Conservation (phyloP, 2,329 filamentous ascomycete genomes). For the Fusarium pilosicola region DNA sequence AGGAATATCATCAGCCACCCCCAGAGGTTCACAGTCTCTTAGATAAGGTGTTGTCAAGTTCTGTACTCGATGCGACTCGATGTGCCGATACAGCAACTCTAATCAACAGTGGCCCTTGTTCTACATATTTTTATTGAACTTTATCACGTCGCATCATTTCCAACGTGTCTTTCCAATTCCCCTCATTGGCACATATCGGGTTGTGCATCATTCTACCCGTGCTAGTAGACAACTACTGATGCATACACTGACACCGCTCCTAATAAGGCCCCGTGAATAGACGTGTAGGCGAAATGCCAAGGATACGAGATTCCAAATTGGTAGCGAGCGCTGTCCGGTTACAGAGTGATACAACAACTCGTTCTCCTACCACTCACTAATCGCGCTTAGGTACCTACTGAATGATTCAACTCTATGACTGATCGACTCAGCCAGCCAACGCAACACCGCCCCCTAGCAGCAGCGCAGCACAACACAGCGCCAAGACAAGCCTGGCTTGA, state of each 20-base stretch:
- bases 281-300: conserved; percentile 3
- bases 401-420: conserved; percentile 26
- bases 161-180: neutral
- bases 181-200: neutral
- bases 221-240: conserved; percentile 8
- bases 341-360: conserved; percentile 20
- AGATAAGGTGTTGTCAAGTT: conserved; percentile 40
- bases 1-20: neutral
- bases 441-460: conserved; percentile 30
- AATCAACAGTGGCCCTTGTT: conserved; percentile 19
- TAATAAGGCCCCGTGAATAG: neutral
- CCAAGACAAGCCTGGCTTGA: conserved; percentile 36
- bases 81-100: conserved; percentile 38
- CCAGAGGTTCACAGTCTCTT: conserved; percentile 9
- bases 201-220: neutral
- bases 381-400: neutral
- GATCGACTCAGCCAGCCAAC: conserved; percentile 25
- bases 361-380: conserved; percentile 32
- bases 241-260: conserved; percentile 14
- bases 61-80: conserved; percentile 25
- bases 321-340: neutral
- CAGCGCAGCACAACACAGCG: conserved; percentile 29
- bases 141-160: conserved; percentile 7
- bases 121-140: conserved; percentile 6
- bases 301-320: conserved; percentile 12